Conservation (phyloP, 176 grass and related monocot genomes). For the Oryza longistaminata region DNA sequence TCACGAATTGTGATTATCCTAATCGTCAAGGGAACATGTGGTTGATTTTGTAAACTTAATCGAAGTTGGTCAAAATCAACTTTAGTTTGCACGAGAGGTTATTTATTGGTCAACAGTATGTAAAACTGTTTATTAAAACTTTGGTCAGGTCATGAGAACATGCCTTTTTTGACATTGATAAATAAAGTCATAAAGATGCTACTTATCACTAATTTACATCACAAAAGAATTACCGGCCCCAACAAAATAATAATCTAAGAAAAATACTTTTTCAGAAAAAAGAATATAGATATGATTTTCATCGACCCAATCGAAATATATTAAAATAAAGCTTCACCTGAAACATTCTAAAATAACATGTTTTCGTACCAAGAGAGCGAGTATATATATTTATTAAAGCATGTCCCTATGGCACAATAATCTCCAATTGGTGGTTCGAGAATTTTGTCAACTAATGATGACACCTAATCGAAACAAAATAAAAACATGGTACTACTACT, state of each 20-base stretch:
- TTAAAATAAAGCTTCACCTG: too few species aligned
- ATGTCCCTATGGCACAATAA: too few species aligned
- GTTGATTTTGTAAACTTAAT: background rate
- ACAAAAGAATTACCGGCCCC: too few species aligned
- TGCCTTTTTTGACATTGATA: background rate
- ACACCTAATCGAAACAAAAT: background rate
- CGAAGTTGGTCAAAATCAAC: background rate
- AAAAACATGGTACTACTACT: background rate
- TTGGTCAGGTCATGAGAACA: background rate
- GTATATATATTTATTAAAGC: too few species aligned
- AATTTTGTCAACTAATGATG: background rate
- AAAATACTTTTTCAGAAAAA: too few species aligned
- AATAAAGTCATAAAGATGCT: background rate
- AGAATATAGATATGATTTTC: too few species aligned
- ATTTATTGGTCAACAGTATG: background rate
- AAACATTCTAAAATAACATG: too few species aligned
- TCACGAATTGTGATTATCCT: background rate
- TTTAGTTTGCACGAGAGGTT: background rate
- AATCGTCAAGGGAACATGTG: background rate
- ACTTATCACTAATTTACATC: background rate
- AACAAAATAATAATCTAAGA: too few species aligned
- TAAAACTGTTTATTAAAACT: background rate
- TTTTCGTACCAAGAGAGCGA: too few species aligned
- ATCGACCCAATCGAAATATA: too few species aligned
- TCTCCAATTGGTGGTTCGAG: too few species aligned